These are phyloP conservation scores for Ogataea ganodermae DNA, from an alignment of 805 yeast genomes.

Conservation along the genomic window DNA sequence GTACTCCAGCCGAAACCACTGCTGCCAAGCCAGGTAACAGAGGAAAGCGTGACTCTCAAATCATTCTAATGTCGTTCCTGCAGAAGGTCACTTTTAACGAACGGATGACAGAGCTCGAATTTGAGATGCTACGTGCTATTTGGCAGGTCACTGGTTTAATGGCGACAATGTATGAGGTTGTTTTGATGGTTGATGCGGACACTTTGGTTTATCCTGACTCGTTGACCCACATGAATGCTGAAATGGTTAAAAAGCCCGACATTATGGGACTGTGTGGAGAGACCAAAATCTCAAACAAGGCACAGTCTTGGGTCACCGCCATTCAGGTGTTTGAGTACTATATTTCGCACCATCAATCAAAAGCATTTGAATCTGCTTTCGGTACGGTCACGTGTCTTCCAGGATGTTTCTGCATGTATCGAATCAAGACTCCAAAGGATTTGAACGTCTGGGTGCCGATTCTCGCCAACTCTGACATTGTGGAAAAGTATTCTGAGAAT, in stretches of 20 bases:
- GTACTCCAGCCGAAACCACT: conserved; percentile 76
- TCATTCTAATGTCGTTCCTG: conserved; percentile 84
- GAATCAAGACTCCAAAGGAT: conserved; percentile 89
- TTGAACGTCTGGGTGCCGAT: conserved; percentile 89
- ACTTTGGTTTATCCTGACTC: conserved; percentile 87
- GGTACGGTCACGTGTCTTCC: conserved; percentile 96
- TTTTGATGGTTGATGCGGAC: conserved; percentile 94
- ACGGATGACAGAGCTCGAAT: conserved; percentile 90
- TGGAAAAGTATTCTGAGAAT: conserved; percentile 86
- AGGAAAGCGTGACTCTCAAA: conserved; percentile 95
- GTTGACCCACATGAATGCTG: conserved; percentile 85
- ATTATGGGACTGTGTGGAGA: conserved; percentile 96
- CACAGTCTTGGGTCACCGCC: conserved; percentile 84
- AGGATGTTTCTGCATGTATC: conserved; percentile 91
- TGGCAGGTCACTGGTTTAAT: conserved; percentile 85
- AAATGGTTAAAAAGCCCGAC: conserved; percentile 81
- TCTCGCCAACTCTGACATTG: conserved; percentile 89
- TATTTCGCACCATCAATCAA: conserved; percentile 91
- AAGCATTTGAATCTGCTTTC: conserved; percentile 92
- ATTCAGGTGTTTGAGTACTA: conserved; percentile 93
- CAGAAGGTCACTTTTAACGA: conserved; percentile 89
- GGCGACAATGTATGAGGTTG: conserved; percentile 78
- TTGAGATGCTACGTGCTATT: conserved; percentile 68
- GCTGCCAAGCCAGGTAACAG: conserved; percentile 86
- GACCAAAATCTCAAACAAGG: conserved; percentile 84